Evolutionary conservation across 306 rosid species (phyloP), one percentile per base, ranked within the genome.

Genomic region (Medicago lupulina): DNA sequence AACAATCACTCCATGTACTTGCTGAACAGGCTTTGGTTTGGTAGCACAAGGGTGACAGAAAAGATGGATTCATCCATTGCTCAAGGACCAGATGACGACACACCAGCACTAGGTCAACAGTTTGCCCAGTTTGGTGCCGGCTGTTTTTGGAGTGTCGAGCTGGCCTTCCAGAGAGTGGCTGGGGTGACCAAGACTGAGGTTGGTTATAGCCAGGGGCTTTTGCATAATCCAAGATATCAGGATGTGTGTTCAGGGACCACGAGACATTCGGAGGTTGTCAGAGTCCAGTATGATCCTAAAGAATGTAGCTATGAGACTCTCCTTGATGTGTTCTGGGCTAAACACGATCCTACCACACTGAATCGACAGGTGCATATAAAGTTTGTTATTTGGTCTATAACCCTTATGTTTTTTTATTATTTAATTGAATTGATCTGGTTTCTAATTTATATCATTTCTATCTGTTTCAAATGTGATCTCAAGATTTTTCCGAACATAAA

Each of bases 111-210:
- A 0, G 93, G 87, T 4, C 98, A 88, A 84, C 80, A 88, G 74
- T 92, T 90, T 70, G 90, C 93, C 4, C 92, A 94, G 82, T 90
- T 94, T 53, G 98, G 98, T 31, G 98, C 93, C 6, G 98, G 98
- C 9, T 94, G 98, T 70, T 94, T 94, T 69, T 94, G 98, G 98
- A 88, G 98, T 7, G 98, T 94, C 69, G 98, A 94, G 76, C 74
- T 94, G 80, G 86, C 88, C 63, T 90, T 94, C 76, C 98, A 94
- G 83, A 79, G 98, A 70, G 82, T 86, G n/a, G 62, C 90, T 1
- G 97, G 97, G 38, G 95, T 92, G 71, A 82, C 86, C 44, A 87
- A 80, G 82, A 94, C 98, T 0, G 96, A 94, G 86, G 98, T 88
- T 60, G 98, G 98, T 34, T 94, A 94, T 61, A 62, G 81, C 57